Conservation (phyloP, 345 rosid genomes). For the Excoecaria agallocha region DNA sequence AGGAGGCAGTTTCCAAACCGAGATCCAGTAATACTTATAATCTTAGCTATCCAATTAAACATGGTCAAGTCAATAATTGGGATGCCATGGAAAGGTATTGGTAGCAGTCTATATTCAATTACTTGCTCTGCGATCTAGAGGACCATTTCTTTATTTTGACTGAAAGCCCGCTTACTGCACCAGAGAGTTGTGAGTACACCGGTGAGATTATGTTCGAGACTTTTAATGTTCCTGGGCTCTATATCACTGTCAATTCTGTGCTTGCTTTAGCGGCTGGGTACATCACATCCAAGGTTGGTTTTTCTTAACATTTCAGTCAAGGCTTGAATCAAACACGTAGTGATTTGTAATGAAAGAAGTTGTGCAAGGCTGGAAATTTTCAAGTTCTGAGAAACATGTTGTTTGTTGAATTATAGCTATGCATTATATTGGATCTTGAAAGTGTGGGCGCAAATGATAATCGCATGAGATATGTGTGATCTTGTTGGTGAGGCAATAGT, state of each 20-base stretch:
- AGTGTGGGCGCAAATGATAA: too few species aligned
- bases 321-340: neutral
- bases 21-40: conserved; percentile 71
- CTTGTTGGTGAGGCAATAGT: neutral
- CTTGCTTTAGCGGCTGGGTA: conserved; percentile 99
- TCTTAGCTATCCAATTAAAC: conserved; percentile 76
- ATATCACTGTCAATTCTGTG: conserved; percentile 93
- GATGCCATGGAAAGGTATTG: conserved; percentile 98
- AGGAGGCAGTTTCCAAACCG: conserved; percentile 71
- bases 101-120: conserved; percentile 92
- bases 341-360: neutral
- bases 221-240: conserved; percentile 87
- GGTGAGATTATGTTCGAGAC: conserved; percentile 99
- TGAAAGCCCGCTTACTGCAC: conserved; percentile 96
- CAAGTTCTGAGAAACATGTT: neutral
- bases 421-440: neutral
- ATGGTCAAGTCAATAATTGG: conserved; percentile 95
- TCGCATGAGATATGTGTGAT: neutral
- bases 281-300: conserved; percentile 82
- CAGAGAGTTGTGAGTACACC: conserved; percentile 86
- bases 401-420: neutral
- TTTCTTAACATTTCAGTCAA: neutral
- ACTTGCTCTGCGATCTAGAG: conserved; percentile 92
- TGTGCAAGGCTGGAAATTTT: neutral
- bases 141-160: conserved; percentile 96